Conservation (phyloP, 2,329 filamentous ascomycete species). For the Alternaria gaisen region DNA sequence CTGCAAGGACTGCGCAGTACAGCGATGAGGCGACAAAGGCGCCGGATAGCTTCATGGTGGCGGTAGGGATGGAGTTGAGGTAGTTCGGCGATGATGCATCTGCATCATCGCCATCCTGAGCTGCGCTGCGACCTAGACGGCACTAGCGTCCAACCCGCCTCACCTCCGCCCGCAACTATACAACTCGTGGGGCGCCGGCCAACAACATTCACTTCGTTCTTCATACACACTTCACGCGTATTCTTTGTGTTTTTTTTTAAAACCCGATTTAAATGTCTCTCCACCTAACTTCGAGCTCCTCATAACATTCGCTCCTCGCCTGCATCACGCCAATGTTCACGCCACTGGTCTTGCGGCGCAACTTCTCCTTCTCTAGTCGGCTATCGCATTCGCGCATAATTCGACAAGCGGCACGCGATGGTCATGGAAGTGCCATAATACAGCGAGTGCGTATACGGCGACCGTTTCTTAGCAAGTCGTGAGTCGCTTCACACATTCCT, state of each 20-base stretch:
- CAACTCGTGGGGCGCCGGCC: not conserved
- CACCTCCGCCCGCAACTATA: slow-evolving; percentile 14
- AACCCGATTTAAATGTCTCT: slow-evolving; percentile 30
- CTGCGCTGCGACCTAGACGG: slow-evolving; percentile 19
- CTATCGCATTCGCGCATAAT: slow-evolving; percentile 34
- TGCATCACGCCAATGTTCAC: slow-evolving; percentile 47
- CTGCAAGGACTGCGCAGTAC: slow-evolving; percentile 46
- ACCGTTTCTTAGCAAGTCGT: slow-evolving; percentile 49
- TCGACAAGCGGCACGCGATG: slow-evolving; percentile 40
- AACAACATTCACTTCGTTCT: not conserved
- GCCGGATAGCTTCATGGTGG: slow-evolving; percentile 57
- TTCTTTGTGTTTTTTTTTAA: not conserved
- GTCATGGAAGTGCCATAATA: slow-evolving; percentile 41
- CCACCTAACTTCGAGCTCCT: slow-evolving; percentile 16
- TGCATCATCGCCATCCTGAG: slow-evolving; percentile 10
- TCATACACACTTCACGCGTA: not conserved
- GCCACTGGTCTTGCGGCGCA: slow-evolving; percentile 48
- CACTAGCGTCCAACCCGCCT: slow-evolving; percentile 24
- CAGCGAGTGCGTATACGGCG: slow-evolving; percentile 54
- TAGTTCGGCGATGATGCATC: slow-evolving; percentile 30
- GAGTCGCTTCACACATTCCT: slow-evolving; percentile 21
- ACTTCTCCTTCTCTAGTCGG: slow-evolving; percentile 47
- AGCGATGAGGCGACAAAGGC: slow-evolving; percentile 53
- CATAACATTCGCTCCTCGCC: slow-evolving; percentile 23
- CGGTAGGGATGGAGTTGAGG: slow-evolving; percentile 31